phyloP scores from a whole-genome alignment of 2,329 filamentous ascomycete genomes.

The Pseudocercospora eumusae region DNA sequence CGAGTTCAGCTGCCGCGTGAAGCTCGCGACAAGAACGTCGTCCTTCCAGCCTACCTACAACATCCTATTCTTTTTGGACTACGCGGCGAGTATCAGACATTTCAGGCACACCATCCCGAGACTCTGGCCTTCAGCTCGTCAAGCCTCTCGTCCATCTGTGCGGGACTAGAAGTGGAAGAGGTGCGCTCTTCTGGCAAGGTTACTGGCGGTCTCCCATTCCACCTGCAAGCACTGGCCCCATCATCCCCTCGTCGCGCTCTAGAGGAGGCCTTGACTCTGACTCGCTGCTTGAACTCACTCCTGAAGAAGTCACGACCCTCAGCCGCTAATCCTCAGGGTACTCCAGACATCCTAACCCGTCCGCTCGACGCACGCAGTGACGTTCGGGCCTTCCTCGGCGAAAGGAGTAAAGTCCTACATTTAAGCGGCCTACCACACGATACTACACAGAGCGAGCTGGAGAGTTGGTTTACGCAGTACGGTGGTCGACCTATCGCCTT shows the following conservation, averaged over 20 bases:
- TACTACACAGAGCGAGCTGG: constrained; percentile 95
- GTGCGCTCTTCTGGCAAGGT: constrained; percentile 97
- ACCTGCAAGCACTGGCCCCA: constrained; percentile 91
- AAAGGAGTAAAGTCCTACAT: constrained; percentile 96
- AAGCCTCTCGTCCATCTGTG: constrained; percentile 95
- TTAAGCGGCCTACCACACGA: constrained; percentile 97
- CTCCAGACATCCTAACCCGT: constrained; percentile 89
- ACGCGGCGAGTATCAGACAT: constrained; percentile 94
- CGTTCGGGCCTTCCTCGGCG: constrained; percentile 90
- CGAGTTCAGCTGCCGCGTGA: constrained; percentile 96
- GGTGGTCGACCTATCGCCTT: constrained; percentile 97
- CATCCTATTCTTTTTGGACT: constrained; percentile 97
- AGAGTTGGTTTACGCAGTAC: constrained; percentile 99
- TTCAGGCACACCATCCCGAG: constrained; percentile 98
- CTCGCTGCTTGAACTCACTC: constrained; percentile 85
- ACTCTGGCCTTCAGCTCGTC: constrained; percentile 95
- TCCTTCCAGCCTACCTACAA: constrained; percentile 93
- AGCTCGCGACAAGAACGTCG: constrained; percentile 96
- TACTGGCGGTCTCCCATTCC: constrained; percentile 97
- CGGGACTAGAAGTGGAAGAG: constrained; percentile 94
- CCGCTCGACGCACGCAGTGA: constrained; percentile 97
- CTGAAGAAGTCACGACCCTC: constrained; percentile 95
- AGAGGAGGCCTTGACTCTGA: constrained; percentile 94
- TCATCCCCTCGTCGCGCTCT: constrained; percentile 94
- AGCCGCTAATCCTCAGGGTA: constrained; percentile 64